Conservation (phyloP, 2,329 filamentous ascomycete genomes). For the Pseudogymnoascus sp. region DNA sequence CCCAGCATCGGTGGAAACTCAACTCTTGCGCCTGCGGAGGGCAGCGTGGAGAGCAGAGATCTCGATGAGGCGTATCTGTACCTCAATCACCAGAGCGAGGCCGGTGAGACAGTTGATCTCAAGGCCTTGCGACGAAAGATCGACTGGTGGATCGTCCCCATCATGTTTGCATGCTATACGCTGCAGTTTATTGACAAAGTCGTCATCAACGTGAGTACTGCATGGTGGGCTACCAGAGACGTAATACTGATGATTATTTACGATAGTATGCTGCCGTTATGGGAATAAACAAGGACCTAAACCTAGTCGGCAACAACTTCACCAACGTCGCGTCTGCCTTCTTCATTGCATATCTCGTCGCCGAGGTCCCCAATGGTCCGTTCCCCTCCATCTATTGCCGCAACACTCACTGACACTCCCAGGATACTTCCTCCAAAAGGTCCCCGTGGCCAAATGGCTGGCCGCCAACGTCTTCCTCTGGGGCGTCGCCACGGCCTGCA, state of each 20-base stretch:
- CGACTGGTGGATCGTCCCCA: constrained; percentile 50
- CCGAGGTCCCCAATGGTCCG: constrained; percentile 51
- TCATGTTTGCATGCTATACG: constrained; percentile 55
- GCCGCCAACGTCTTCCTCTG: constrained; percentile 50
- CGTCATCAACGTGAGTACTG: constrained; percentile 46
- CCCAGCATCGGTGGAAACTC: neutral
- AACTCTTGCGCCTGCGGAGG: neutral
- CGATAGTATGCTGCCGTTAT: constrained; percentile 57
- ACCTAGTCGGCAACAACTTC: constrained; percentile 52
- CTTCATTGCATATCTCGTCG: constrained; percentile 52
- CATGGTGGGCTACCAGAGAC: neutral
- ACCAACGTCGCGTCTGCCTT: constrained; percentile 54
- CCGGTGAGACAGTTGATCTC: constrained; percentile 32
- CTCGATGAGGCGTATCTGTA: constrained; percentile 38
- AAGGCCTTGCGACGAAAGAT: constrained; percentile 44
- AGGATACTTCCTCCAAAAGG: constrained; percentile 51
- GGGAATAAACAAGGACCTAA: constrained; percentile 48
- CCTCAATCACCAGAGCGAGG: constrained; percentile 30
- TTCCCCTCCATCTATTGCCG: constrained; percentile 12
- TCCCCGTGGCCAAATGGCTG: constrained; percentile 54
- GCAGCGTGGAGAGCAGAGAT: constrained; percentile 13
- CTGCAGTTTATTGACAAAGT: constrained; percentile 59
- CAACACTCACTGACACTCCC: neutral
- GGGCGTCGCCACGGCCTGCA: constrained; percentile 48
- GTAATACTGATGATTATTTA: neutral